phyloP scores from a whole-genome alignment of 495 filamentous ascomycete species.

The Polyplosphaeria fusca region DNA sequence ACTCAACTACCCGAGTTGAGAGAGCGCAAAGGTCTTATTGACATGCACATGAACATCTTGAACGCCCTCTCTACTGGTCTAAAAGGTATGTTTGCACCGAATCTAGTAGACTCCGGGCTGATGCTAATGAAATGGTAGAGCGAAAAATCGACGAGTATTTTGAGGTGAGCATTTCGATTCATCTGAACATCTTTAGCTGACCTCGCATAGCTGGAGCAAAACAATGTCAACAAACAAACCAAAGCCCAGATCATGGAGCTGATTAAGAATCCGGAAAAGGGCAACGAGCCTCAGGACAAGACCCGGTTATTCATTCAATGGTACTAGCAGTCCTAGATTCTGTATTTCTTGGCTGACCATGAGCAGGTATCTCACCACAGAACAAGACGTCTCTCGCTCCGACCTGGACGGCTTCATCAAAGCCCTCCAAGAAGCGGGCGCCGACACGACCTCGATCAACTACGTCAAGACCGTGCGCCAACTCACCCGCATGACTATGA shows the following conservation, averaged over 20 bases:
- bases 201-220: too few species aligned
- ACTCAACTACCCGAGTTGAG: slow-evolving; percentile 87
- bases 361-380: slow-evolving; percentile 66
- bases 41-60: slow-evolving; percentile 99
- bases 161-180: too few species aligned
- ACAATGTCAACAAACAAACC: slow-evolving; percentile 87
- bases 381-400: slow-evolving; percentile 74
- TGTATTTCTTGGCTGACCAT: neutral
- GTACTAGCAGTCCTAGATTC: slow-evolving; percentile 35
- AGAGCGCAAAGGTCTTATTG: slow-evolving; percentile 82
- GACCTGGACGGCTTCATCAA: slow-evolving; percentile 89
- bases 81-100: slow-evolving; percentile 46
- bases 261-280: slow-evolving; percentile 76
- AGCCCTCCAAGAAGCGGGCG: slow-evolving; percentile 70
- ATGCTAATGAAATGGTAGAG: slow-evolving; percentile 43
- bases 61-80: slow-evolving; percentile 81
- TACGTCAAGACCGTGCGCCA: slow-evolving; percentile 93
- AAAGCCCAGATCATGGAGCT: slow-evolving; percentile 87
- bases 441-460: slow-evolving; percentile 68
- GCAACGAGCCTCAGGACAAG: slow-evolving; percentile 81
- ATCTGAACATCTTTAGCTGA: too few species aligned
- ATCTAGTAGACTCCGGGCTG: neutral
- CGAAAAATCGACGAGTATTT: slow-evolving; percentile 94
- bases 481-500: slow-evolving; percentile 98
- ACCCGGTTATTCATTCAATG: slow-evolving; percentile 93